Conservation (phyloP, 176 grass and related monocot species). For the Oryza punctata region DNA sequence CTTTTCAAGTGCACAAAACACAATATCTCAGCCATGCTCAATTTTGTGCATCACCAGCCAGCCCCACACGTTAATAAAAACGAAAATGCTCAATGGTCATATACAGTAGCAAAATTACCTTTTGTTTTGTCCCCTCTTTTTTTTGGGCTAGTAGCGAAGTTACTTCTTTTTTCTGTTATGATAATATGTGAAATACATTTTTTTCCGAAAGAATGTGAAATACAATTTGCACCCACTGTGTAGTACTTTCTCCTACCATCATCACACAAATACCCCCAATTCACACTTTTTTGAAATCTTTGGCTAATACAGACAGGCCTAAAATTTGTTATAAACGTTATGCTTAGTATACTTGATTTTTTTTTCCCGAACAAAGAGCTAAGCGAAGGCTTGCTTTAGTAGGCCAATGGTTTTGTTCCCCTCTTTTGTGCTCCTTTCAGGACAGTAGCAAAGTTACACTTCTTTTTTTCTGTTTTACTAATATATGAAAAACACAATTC, state of each 20-base stretch:
- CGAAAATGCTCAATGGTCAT: not conserved
- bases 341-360: too few relatives aligned
- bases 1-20: not conserved
- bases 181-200: not conserved
- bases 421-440: too few relatives aligned
- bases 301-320: too few relatives aligned
- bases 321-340: too few relatives aligned
- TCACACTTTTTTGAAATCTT: not conserved
- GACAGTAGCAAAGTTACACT: too few relatives aligned
- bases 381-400: too few relatives aligned
- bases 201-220: too few relatives aligned
- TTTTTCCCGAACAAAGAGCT: too few relatives aligned
- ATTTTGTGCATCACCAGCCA: not conserved
- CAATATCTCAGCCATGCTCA: not conserved
- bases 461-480: too few relatives aligned
- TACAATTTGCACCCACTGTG: not conserved
- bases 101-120: not conserved
- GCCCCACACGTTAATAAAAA: not conserved
- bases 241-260: not conserved
- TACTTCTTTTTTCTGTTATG: not conserved
- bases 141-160: not conserved
- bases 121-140: not conserved
- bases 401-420: too few relatives aligned
- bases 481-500: too few relatives aligned
- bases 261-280: not conserved